Percentiles rank a stretch among this genome's conserved stretches.
Conservation (phyloP, 2,329 filamentous ascomycete species). For the Cytospora paraplurivora region DNA sequence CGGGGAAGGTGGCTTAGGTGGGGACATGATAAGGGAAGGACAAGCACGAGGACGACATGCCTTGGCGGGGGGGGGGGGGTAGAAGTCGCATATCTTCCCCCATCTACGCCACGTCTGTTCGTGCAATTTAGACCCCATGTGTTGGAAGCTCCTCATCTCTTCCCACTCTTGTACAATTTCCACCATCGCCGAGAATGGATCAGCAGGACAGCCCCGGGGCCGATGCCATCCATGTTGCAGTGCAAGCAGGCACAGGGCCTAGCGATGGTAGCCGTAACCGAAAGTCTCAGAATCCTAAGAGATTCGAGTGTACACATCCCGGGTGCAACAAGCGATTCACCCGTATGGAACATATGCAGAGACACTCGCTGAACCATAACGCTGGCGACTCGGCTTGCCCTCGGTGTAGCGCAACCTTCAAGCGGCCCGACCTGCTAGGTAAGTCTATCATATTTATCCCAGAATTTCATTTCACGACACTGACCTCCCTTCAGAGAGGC, state of each 20-base stretch:
- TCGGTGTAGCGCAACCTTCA: constrained; percentile 62
- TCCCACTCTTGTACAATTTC: constrained; percentile 16
- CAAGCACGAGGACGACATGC: background rate
- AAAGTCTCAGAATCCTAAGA: constrained; percentile 26
- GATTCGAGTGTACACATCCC: constrained; percentile 43
- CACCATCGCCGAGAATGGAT: constrained; percentile 14
- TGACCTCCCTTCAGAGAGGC: constrained; percentile 49
- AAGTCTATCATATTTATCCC: constrained; percentile 31
- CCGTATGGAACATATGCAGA: constrained; percentile 58
- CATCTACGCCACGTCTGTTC: constrained; percentile 18
- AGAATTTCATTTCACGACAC: background rate
- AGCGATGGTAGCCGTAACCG: background rate
- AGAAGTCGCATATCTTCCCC: constrained; percentile 11
- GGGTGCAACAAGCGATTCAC: constrained; percentile 57
- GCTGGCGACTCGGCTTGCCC: constrained; percentile 56
- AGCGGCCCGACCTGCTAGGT: constrained; percentile 61
- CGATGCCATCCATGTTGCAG: constrained; percentile 15
- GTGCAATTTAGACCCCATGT: background rate
- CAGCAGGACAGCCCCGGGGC: background rate
- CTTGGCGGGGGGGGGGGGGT: background rate
- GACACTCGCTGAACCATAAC: constrained; percentile 60
- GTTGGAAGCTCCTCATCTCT: background rate
- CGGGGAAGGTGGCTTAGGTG: background rate
- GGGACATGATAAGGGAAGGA: constrained; percentile 18
- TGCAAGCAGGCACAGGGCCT: background rate